Percentiles rank a stretch among this genome's conserved stretches.
phyloP scores from a whole-genome alignment of 2,329 filamentous ascomycete genomes.

The Macrophomina pseudophaseolina region DNA sequence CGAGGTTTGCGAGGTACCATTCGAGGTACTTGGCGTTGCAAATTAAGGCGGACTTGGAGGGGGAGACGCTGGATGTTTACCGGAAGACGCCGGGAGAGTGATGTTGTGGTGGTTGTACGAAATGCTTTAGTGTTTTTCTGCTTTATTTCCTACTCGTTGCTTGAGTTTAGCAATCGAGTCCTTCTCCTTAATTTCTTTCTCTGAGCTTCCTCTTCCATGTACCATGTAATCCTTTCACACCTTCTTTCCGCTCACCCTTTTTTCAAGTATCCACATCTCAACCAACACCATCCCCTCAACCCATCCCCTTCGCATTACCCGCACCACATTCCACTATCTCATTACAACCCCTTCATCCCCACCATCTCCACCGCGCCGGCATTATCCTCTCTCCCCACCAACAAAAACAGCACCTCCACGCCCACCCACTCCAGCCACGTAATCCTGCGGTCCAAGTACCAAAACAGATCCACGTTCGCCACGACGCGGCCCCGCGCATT shows the following conservation, averaged over 20 bases:
- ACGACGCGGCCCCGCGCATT: slow-evolving; percentile 3
- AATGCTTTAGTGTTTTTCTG: no score
- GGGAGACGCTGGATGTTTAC: slow-evolving; percentile 29
- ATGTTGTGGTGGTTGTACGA: neutral
- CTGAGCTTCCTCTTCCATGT: no score
- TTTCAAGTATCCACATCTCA: no score
- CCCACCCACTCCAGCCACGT: slow-evolving; percentile 17
- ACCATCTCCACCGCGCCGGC: slow-evolving; percentile 6
- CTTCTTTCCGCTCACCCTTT: no score
- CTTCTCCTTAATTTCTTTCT: no score
- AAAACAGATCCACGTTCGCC: slow-evolving; percentile 15
- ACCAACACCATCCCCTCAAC: neutral
- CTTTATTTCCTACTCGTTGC: no score
- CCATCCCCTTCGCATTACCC: neutral
- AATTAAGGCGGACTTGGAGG: slow-evolving; percentile 49
- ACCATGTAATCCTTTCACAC: no score
- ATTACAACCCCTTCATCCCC: neutral
- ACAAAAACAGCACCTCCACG: slow-evolving; percentile 5
- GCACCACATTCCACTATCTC: neutral
- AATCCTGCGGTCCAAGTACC: slow-evolving; percentile 11
- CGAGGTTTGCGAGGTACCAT: slow-evolving; percentile 54
- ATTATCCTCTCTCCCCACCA: slow-evolving; percentile 16
- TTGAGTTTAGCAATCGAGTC: no score
- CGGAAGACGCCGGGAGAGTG: slow-evolving; percentile 18
- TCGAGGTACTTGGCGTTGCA: slow-evolving; percentile 54